These are phyloP conservation scores for Pseudogymnoascus sp. DNA, from an alignment of 2,329 filamentous ascomycete species.

Conservation along the genomic window DNA sequence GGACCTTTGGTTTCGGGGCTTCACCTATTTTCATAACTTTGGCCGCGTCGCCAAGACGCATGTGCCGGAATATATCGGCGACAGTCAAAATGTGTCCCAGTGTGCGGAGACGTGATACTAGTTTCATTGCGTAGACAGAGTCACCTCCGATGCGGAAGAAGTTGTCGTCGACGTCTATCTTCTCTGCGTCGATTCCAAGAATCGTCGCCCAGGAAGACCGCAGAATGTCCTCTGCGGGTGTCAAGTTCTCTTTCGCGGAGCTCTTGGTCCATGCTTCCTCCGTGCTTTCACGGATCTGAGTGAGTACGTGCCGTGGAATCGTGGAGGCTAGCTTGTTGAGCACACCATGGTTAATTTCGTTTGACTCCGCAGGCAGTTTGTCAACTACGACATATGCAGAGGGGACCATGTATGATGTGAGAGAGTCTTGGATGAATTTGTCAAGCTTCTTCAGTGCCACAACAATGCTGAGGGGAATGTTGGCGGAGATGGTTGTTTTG, in stretches of 20 bases:
- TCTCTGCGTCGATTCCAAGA: slow-evolving; percentile 20
- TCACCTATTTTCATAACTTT: slow-evolving; percentile 27
- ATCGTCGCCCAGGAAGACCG: slow-evolving; percentile 26
- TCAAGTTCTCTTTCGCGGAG: slow-evolving; percentile 25
- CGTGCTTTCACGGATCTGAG: slow-evolving; percentile 20
- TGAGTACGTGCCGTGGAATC: slow-evolving; percentile 18
- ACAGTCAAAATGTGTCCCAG: slow-evolving; percentile 31
- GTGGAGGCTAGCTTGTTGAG: slow-evolving; percentile 27
- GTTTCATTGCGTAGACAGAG: slow-evolving; percentile 33
- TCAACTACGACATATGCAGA: slow-evolving; percentile 35
- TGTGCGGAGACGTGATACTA: slow-evolving; percentile 32
- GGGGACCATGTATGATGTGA: slow-evolving; percentile 41
- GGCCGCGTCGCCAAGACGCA: slow-evolving; percentile 18
- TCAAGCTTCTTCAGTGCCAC: slow-evolving; percentile 33
- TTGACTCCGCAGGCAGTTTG: slow-evolving; percentile 25
- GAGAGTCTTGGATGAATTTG: slow-evolving; percentile 32
- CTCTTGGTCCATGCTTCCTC: slow-evolving; percentile 29
- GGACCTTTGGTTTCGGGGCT: slow-evolving; percentile 15
- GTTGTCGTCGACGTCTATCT: slow-evolving; percentile 29
- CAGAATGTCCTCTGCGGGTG: slow-evolving; percentile 30
- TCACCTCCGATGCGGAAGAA: slow-evolving; percentile 34
- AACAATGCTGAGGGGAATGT: slow-evolving; percentile 25
- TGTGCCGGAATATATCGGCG: slow-evolving; percentile 34
- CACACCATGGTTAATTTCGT: slow-evolving; percentile 27
- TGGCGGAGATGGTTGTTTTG: slow-evolving; percentile 18